Base-by-base conservation (phyloP, 2,329 filamentous ascomycete species). In the Elsinoe ampelina region DNA sequence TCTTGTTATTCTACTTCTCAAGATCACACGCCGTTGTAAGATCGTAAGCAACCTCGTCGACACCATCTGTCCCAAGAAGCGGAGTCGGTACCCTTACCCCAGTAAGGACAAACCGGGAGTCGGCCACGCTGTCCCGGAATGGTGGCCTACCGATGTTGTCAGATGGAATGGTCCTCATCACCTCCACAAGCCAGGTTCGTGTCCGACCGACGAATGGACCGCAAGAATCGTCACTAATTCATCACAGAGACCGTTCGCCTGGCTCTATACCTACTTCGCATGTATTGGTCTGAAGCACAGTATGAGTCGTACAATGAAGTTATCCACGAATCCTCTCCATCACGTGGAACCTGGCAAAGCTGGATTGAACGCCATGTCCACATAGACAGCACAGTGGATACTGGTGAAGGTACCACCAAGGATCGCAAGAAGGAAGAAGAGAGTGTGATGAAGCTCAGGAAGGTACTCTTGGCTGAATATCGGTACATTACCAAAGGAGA, bases 21-120 rank as follows among this genome's bases (percentile, higher is more conserved):
- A 45, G 19, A 22, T 45, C 2, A 10, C 10, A 5, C 10, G 15
- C n/a, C n/a, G 17, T 20, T 10, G 84, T 71, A 89, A 89, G 68
- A 72, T 83, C 22, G 83, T 89, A 54, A 82, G 82, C 34, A 90
- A 89, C 10, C 89, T 86, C 81, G 83, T 90, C 58, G 88, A 88
- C 65, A 77, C 81, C 1, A 81, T 89, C 1, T 85, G 87, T 63
- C 86, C 86, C 0, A 88, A 86, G 70, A 90, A 90, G 68, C 86
- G 89, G 68, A 84, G 84, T 0, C 84, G 80, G 15, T 82, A 86
- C 63, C 86, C 86, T 0, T 90, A 90, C 64, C 41, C 41, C 2
- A 12, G 10, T n/a, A 45, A 26, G 19, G 20, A 22, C 10, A 22
- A 45, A 3, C 41, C 41, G 10, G 20, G 30, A n/a, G 19, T 26